Evolutionary conservation across 306 rosid species (phyloP).

Genomic region (Fagus crenata): DNA sequence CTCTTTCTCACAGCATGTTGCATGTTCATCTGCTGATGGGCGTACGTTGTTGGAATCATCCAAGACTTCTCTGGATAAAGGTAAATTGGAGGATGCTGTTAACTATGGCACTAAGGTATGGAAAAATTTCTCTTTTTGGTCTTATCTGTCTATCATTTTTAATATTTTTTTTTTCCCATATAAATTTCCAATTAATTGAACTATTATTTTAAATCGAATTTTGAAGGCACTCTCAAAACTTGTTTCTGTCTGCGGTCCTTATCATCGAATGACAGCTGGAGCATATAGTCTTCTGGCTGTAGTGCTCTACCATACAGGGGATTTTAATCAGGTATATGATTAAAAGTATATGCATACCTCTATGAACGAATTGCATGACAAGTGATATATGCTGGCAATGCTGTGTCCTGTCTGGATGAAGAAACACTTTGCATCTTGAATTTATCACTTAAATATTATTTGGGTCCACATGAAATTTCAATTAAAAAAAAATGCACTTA

Average conservation of each 20-base stretch:
- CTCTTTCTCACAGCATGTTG: slow-evolving; percentile 68
- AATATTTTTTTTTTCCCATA: neutral
- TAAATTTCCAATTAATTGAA: slow-evolving; percentile 17
- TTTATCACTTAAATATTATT: neutral
- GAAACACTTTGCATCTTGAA: neutral
- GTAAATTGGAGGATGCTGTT: slow-evolving; percentile 98
- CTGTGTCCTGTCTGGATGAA: neutral
- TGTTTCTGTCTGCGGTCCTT: slow-evolving; percentile 89
- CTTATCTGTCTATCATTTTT: neutral
- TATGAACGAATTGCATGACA: slow-evolving; percentile 24
- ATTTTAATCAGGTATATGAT: slow-evolving; percentile 79
- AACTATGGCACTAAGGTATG: slow-evolving; percentile 91
- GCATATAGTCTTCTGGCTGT: slow-evolving; percentile 98
- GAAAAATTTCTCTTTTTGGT: slow-evolving; percentile 2
- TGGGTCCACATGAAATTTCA: neutral
- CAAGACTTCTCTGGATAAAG: slow-evolving; percentile 93
- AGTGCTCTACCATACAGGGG: slow-evolving; percentile 95
- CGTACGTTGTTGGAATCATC: slow-evolving; percentile 94
- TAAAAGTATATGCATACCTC: slow-evolving; percentile 14
- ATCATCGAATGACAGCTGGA: slow-evolving; percentile 99
- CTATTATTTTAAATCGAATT: slow-evolving; percentile 38
- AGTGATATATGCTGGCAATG: slow-evolving; percentile 20
- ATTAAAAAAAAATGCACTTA: neutral
- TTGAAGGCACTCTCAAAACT: slow-evolving; percentile 88
- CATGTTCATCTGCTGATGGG: slow-evolving; percentile 98